These are phyloP conservation scores for Ammopiptanthus mongolicus DNA, from an alignment of 306 rosid species.

Conservation along the genomic window DNA sequence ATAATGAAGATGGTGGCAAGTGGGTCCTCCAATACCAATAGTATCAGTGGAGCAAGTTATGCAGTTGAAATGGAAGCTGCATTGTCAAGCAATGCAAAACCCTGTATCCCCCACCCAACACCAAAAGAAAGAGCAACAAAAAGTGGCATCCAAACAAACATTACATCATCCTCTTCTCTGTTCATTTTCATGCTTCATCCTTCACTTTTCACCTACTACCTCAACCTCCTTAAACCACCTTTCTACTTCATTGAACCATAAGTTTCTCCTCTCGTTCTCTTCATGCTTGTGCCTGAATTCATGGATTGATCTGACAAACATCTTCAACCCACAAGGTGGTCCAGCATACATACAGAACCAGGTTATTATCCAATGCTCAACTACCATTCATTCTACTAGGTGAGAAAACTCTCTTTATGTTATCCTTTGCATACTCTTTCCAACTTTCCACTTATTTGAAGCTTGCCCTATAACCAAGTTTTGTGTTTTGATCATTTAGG, in stretches of 20 bases:
- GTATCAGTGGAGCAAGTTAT: constrained; percentile 40
- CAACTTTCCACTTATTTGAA: neutral
- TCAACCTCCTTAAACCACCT: constrained; percentile 4
- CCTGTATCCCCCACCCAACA: constrained; percentile 38
- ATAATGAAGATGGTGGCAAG: constrained; percentile 34
- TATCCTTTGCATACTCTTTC: neutral
- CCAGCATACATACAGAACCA: neutral
- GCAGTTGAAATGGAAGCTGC: constrained; percentile 49
- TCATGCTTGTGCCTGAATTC: constrained; percentile 29
- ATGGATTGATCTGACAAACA: constrained; percentile 14
- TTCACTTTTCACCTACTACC: constrained; percentile 44
- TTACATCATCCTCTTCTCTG: constrained; percentile 29
- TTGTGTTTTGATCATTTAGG: neutral
- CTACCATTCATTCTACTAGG: neutral
- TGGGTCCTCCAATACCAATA: constrained; percentile 42
- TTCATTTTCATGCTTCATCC: constrained; percentile 29
- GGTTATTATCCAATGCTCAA: neutral
- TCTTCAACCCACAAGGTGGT: neutral
- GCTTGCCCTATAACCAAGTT: neutral
- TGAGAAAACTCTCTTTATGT: neutral
- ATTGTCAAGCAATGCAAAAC: constrained; percentile 56
- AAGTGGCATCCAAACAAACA: constrained; percentile 28
- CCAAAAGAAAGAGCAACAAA: constrained; percentile 3
- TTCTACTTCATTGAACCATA: constrained; percentile 12
- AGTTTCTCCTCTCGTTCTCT: constrained; percentile 28